phyloP scores from a whole-genome alignment of 805 yeast genomes.

The Cyberlindnera americana region DNA sequence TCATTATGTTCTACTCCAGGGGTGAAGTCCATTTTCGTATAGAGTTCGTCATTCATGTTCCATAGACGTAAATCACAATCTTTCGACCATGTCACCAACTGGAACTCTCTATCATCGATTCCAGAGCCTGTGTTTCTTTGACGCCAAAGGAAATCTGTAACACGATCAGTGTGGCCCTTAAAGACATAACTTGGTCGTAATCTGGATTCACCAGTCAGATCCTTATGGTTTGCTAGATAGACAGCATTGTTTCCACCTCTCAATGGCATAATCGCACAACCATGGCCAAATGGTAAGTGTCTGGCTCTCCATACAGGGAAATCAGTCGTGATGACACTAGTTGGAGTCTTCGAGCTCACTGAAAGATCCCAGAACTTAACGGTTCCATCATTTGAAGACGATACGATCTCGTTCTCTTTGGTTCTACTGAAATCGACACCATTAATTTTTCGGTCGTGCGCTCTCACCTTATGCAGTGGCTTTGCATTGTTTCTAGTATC shows the following conservation, averaged over 20 bases:
- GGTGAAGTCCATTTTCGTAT: slow-evolving; percentile 43
- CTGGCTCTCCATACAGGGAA: slow-evolving; percentile 91
- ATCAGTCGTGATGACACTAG: slow-evolving; percentile 59
- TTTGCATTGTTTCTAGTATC: slow-evolving; percentile 78
- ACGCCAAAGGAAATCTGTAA: slow-evolving; percentile 89
- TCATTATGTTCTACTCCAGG: slow-evolving; percentile 34
- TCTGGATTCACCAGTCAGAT: slow-evolving; percentile 30
- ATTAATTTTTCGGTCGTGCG: slow-evolving; percentile 84
- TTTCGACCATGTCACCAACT: slow-evolving; percentile 90
- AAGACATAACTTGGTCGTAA: slow-evolving; percentile 57
- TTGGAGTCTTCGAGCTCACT: slow-evolving; percentile 40
- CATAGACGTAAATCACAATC: slow-evolving; percentile 83
- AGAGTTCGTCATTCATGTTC: slow-evolving; percentile 55
- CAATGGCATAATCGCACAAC: slow-evolving; percentile 87
- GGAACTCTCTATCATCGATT: slow-evolving; percentile 75
- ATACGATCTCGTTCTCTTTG: slow-evolving; percentile 56
- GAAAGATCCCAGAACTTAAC: slow-evolving; percentile 79
- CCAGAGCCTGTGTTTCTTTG: slow-evolving; percentile 46
- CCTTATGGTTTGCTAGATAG: slow-evolving; percentile 31
- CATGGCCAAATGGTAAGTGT: slow-evolving; percentile 81
- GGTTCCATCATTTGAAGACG: slow-evolving; percentile 83
- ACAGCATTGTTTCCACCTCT: slow-evolving; percentile 70
- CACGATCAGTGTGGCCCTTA: slow-evolving; percentile 79
- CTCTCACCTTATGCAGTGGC: slow-evolving; percentile 65
- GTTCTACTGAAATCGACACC: slow-evolving; percentile 80